These are phyloP conservation scores for Camellia japonica DNA, from an alignment of 148 eudicot species.

Conservation along the genomic window DNA sequence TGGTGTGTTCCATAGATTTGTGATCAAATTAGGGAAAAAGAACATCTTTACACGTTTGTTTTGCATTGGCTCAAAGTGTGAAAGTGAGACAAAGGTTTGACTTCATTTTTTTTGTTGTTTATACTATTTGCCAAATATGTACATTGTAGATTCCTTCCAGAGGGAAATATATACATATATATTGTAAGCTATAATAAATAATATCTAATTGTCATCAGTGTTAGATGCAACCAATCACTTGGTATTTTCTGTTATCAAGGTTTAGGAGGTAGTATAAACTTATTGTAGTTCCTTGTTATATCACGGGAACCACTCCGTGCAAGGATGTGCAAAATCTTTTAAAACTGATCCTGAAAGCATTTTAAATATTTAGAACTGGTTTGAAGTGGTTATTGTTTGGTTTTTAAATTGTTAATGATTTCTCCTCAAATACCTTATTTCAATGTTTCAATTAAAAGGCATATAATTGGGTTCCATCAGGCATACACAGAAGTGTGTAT, in stretches of 20 bases:
- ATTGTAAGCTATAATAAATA: not conserved
- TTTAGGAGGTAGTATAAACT: not conserved
- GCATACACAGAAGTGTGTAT: too few relatives aligned
- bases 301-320: not conserved
- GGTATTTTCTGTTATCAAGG: not conserved
- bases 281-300: not conserved
- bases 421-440: not conserved
- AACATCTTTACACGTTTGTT: too few relatives aligned
- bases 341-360: not conserved
- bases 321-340: not conserved
- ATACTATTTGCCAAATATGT: not conserved
- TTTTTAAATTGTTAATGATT: not conserved
- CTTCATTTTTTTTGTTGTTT: constrained; percentile 1
- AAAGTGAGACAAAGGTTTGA: constrained; percentile 96
- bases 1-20: too few relatives aligned
- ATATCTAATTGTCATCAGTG: not conserved
- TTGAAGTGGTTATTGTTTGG: not conserved
- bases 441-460: not conserved
- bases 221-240: not conserved
- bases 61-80: constrained; percentile 66
- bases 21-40: too few relatives aligned
- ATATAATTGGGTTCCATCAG: not conserved
- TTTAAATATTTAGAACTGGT: not conserved
- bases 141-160: not conserved
- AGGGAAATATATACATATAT: not conserved